phyloP scores from a whole-genome alignment of 176 grass and related monocot species.

The Saccharum spontaneum region DNA sequence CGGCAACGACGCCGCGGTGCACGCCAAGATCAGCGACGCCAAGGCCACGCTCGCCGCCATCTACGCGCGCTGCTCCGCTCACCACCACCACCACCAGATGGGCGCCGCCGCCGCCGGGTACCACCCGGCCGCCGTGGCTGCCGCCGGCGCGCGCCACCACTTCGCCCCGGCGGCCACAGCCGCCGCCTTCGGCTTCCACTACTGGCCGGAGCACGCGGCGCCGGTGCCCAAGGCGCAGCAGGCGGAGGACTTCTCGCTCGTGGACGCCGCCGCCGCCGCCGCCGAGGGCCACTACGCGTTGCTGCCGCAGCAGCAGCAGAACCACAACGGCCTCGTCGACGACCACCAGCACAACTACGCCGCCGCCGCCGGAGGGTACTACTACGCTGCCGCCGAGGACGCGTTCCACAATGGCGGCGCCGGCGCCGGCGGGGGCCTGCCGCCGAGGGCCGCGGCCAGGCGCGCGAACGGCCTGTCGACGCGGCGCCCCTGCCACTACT shows the following conservation, averaged over 20 bases:
- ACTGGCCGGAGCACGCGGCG: conserved; percentile 38
- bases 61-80: conserved; percentile 41
- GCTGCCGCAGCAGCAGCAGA: neutral
- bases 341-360: neutral
- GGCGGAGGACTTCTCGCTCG: conserved; percentile 19
- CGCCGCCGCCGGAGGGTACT: conserved; percentile 27
- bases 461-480: conserved; percentile 31
- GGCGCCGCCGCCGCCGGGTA: neutral
- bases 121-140: neutral
- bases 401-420: conserved; percentile 22
- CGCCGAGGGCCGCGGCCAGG: conserved; percentile 16
- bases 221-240: conserved; percentile 4
- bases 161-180: conserved; percentile 15
- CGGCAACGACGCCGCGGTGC: conserved; percentile 46
- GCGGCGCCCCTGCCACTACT: conserved; percentile 71
- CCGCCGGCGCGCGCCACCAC: neutral
- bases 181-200: conserved; percentile 25
- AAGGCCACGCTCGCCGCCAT: conserved; percentile 54
- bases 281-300: conserved; percentile 27
- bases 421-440: neutral
- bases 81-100: conserved; percentile 29
- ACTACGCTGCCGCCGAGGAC: conserved; percentile 4
- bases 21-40: conserved; percentile 53
- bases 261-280: neutral
- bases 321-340: conserved; percentile 33